A percentile compares a stretch with the other conserved stretches of the same genome.
phyloP scores from a whole-genome alignment of 2,329 filamentous ascomycete species.

The Aspergillus novofumigatus region DNA sequence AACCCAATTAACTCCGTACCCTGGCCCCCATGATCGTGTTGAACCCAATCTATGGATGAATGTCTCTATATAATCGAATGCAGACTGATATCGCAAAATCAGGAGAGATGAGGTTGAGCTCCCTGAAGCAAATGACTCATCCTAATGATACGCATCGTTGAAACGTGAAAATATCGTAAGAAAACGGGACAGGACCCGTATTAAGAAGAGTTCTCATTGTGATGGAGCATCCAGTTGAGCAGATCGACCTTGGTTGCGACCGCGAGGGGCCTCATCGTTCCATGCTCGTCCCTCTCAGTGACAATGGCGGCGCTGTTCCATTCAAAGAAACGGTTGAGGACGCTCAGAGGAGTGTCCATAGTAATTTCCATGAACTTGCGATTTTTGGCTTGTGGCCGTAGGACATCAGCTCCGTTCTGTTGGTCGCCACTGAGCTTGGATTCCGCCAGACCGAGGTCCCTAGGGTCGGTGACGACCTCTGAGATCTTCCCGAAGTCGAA shows the following conservation, averaged over 20 bases:
- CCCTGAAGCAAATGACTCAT: background rate
- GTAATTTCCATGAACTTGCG: conserved; percentile 92
- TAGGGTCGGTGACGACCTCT: conserved; percentile 86
- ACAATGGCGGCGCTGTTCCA: conserved; percentile 97
- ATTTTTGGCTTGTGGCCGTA: conserved; percentile 45
- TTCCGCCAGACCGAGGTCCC: conserved; percentile 51
- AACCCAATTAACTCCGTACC: background rate
- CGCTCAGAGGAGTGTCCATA: conserved; percentile 75
- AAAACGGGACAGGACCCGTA: background rate
- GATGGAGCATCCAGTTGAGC: conserved; percentile 83
- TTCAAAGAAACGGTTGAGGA: conserved; percentile 89
- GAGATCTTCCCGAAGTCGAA: conserved; percentile 87
- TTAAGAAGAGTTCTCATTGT: conserved; percentile 34
- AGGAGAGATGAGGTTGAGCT: background rate
- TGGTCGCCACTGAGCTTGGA: conserved; percentile 14
- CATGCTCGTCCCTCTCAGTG: conserved; percentile 66
- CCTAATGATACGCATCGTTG: background rate
- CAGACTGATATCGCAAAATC: background rate
- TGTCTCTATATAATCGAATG: conserved; percentile 7
- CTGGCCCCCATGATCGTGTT: conserved; percentile 11
- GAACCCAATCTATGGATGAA: conserved; percentile 14
- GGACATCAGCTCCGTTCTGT: conserved; percentile 10
- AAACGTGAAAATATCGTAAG: background rate
- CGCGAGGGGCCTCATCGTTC: conserved; percentile 71
- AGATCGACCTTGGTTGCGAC: conserved; percentile 97